Evolutionary conservation across 2,329 filamentous ascomycete genomes (phyloP).

Genomic region (Aspergillus texensis): DNA sequence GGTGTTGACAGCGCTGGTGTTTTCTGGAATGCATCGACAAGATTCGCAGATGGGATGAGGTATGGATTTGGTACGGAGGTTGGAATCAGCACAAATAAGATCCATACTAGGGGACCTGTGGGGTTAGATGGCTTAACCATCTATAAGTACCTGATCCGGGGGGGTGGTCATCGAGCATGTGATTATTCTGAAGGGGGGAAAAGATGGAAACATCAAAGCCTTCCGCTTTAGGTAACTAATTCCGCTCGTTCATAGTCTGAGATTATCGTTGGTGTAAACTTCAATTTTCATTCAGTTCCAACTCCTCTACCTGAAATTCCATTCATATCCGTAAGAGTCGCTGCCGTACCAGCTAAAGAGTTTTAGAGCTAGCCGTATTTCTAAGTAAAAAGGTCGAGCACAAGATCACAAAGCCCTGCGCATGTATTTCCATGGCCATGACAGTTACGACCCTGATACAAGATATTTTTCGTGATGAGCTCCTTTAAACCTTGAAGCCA

Average conservation of each 20-base stretch:
- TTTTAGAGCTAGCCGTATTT: background rate
- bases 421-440: slow-evolving; percentile 8
- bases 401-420: background rate
- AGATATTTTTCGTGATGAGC: slow-evolving; percentile 6
- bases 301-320: slow-evolving; percentile 16
- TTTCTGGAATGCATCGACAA: slow-evolving; percentile 95
- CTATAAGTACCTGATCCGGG: slow-evolving; percentile 92
- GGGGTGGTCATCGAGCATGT: slow-evolving; percentile 77
- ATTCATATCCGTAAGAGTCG: slow-evolving; percentile 11
- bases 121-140: slow-evolving; percentile 94
- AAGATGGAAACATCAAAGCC: slow-evolving; percentile 58
- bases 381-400: background rate
- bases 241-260: background rate
- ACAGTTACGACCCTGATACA: slow-evolving; percentile 7
- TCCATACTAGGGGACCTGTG: slow-evolving; percentile 90
- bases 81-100: slow-evolving; percentile 98
- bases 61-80: slow-evolving; percentile 98
- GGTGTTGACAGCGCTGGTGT: slow-evolving; percentile 86
- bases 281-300: slow-evolving; percentile 23
- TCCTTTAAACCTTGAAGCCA: slow-evolving; percentile 98
- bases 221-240: slow-evolving; percentile 35
- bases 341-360: slow-evolving; percentile 5
- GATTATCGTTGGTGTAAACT: slow-evolving; percentile 4
- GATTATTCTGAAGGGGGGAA: slow-evolving; percentile 64
- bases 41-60: slow-evolving; percentile 94